Conservation (phyloP, 202 grass and related monocot genomes). For the Musa balbisiana region DNA sequence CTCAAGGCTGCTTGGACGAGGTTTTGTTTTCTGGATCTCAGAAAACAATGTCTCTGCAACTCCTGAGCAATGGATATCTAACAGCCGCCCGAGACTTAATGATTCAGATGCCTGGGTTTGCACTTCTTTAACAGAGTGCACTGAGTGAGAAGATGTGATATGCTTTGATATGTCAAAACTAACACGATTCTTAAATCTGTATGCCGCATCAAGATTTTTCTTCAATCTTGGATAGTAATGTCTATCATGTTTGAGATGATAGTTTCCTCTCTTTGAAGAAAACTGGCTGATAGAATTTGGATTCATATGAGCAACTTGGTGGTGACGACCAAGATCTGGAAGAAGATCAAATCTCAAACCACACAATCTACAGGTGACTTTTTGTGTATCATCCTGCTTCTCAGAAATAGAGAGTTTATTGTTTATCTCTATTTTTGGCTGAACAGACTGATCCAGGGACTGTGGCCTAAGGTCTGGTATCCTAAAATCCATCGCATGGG, state of each 20-base stretch:
- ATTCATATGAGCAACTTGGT: slow-evolving; percentile 75
- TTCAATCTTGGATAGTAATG: slow-evolving; percentile 71
- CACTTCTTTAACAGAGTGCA: slow-evolving; percentile 29
- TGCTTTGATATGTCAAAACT: slow-evolving; percentile 43
- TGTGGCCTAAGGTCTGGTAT: slow-evolving; percentile 43
- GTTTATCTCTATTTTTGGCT: slow-evolving; percentile 39
- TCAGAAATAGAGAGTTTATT: slow-evolving; percentile 29
- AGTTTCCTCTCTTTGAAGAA: slow-evolving; percentile 60
- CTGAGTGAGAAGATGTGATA: slow-evolving; percentile 41
- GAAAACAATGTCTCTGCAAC: slow-evolving; percentile 69
- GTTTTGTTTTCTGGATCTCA: slow-evolving; percentile 75
- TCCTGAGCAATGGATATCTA: slow-evolving; percentile 60
- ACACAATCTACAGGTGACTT: slow-evolving; percentile 58
- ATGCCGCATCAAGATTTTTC: slow-evolving; percentile 46
- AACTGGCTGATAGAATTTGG: slow-evolving; percentile 30
- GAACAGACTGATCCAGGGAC: slow-evolving; percentile 32
- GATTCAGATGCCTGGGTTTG: slow-evolving; percentile 46
- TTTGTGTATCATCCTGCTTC: slow-evolving; percentile 44
- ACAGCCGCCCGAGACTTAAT: slow-evolving; percentile 45
- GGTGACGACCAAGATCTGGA: slow-evolving; percentile 66
- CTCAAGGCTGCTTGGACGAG: slow-evolving; percentile 77
- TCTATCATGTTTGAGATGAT: slow-evolving; percentile 66
- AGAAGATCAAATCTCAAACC: slow-evolving; percentile 74
- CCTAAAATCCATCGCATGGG: slow-evolving; percentile 59
- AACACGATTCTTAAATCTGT: slow-evolving; percentile 53